Conservation (phyloP, 2,329 filamentous ascomycete species). For the Paraphaeosphaeria minitans region DNA sequence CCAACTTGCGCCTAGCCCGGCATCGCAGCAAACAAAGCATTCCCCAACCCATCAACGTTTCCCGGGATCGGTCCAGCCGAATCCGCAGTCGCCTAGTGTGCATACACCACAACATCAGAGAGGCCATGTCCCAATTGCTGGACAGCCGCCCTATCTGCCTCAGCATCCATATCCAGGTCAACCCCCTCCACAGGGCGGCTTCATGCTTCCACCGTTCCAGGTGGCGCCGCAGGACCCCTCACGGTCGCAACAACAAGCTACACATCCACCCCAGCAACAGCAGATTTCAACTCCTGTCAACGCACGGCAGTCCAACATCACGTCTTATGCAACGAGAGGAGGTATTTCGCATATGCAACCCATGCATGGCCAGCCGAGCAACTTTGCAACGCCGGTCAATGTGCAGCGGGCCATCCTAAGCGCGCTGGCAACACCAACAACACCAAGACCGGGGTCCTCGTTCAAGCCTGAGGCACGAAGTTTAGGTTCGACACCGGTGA, state of each 20-base stretch:
- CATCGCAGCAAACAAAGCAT: constrained; percentile 33
- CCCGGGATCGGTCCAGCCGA: constrained; percentile 29
- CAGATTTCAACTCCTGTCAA: constrained; percentile 37
- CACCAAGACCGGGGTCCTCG: constrained; percentile 28
- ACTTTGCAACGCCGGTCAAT: constrained; percentile 34
- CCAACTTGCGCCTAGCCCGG: constrained; percentile 32
- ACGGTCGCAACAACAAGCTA: constrained; percentile 42
- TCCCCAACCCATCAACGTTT: constrained; percentile 36
- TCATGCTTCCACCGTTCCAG: constrained; percentile 56
- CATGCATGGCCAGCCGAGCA: constrained; percentile 29
- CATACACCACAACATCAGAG: constrained; percentile 39
- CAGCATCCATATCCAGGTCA: constrained; percentile 41
- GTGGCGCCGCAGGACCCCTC: constrained; percentile 52
- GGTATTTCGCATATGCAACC: constrained; percentile 30
- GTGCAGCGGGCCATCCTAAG: constrained; percentile 34
- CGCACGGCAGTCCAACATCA: constrained; percentile 21
- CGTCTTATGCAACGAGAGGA: constrained; percentile 20
- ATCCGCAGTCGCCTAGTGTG: constrained; percentile 40
- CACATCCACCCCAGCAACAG: constrained; percentile 30
- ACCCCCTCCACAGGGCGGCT: constrained; percentile 50
- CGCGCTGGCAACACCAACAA: constrained; percentile 32
- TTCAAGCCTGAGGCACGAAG: constrained; percentile 33
- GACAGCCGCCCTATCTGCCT: constrained; percentile 38
- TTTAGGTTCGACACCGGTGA: constrained; percentile 21
- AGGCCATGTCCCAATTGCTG: constrained; percentile 38